Conservation (phyloP, 345 rosid genomes). For the Eutrema japonicum region DNA sequence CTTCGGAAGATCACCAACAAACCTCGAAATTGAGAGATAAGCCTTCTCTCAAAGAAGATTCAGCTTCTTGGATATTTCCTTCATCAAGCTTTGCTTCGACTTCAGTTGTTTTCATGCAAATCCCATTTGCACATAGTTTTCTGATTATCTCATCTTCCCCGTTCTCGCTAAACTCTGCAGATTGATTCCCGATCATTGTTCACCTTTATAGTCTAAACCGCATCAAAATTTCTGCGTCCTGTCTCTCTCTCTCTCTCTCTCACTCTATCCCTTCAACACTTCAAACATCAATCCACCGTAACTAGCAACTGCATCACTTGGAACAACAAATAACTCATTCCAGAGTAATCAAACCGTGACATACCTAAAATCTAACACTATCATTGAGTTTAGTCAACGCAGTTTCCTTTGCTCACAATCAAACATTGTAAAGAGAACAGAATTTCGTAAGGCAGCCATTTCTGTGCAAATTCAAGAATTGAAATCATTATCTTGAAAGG, state of each 20-base stretch:
- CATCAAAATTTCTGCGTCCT: constrained; percentile 29
- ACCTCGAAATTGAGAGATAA: constrained; percentile 88
- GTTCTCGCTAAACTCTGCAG: constrained; percentile 46
- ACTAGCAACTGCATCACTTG: constrained; percentile 40
- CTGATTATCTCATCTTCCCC: constrained; percentile 45
- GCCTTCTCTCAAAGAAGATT: constrained; percentile 88
- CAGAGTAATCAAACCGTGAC: neutral
- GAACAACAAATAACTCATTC: constrained; percentile 20
- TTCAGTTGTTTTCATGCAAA: constrained; percentile 62
- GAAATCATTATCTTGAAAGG: constrained; percentile 33
- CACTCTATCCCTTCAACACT: constrained; percentile 11
- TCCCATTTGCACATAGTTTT: constrained; percentile 75
- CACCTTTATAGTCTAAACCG: constrained; percentile 30
- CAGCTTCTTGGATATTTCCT: constrained; percentile 92
- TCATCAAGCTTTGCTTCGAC: constrained; percentile 91
- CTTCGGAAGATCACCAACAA: neutral
- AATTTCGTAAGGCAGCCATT: neutral
- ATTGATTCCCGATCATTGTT: constrained; percentile 48
- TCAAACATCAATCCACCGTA: constrained; percentile 32
- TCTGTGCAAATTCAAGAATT: constrained; percentile 17
- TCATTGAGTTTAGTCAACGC: constrained; percentile 18
- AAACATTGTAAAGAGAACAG: constrained; percentile 21
- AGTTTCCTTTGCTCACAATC: constrained; percentile 15
- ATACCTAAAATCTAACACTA: neutral
- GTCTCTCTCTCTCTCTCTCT: neutral